Percentiles rank a stretch among this genome's conserved stretches.
phyloP scores from a whole-genome alignment of 768 basidiomycete species.

The Mrakia blollopis region DNA sequence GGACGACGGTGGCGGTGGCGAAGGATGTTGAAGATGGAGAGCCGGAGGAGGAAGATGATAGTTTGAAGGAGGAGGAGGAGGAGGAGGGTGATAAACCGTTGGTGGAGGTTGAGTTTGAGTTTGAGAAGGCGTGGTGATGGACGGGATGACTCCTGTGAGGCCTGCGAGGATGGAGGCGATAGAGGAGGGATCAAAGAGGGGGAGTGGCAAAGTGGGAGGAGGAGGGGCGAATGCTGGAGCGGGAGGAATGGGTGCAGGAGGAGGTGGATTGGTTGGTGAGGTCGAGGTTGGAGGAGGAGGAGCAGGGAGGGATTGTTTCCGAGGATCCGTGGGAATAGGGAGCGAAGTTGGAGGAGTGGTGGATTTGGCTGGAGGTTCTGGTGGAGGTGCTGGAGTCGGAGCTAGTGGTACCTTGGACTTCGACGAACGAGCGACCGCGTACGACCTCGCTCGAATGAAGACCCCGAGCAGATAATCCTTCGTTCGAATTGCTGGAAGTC shows the following conservation, averaged over 20 bases:
- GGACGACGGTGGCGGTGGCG: background rate
- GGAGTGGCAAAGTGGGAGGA: background rate
- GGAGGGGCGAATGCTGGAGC: background rate
- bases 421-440: background rate
- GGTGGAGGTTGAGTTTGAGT: background rate
- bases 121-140: background rate
- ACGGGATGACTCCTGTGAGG: conserved; percentile 5
- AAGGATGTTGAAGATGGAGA: background rate
- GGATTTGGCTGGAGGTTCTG: background rate
- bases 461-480: conserved; percentile 24
- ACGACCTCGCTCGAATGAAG: conserved; percentile 15
- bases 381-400: background rate
- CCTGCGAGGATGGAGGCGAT: conserved; percentile 16
- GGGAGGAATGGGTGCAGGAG: background rate
- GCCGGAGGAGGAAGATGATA: background rate
- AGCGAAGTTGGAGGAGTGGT: background rate
- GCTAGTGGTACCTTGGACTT: background rate
- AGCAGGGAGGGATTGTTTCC: background rate
- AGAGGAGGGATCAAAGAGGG: background rate
- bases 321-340: background rate
- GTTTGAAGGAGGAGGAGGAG: background rate
- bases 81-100: background rate
- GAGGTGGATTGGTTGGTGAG: background rate
- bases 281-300: background rate
- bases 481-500: background rate